phyloP scores from a whole-genome alignment of 2,329 filamentous ascomycete species.

The Talaromyces sp. region DNA sequence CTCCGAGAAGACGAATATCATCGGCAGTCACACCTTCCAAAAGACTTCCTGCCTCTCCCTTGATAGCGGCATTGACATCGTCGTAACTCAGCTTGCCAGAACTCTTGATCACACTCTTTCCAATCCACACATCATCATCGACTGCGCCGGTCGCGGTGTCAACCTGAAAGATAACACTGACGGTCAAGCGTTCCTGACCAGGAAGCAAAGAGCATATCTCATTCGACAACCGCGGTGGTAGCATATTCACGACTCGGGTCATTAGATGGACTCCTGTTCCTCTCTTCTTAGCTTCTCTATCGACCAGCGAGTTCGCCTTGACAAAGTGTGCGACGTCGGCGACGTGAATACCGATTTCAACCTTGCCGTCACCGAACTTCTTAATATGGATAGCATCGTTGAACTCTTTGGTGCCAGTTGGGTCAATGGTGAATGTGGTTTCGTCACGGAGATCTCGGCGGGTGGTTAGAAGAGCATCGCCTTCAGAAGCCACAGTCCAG shows the following conservation, averaged over 20 bases:
- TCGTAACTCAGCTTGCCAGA: slow-evolving; percentile 78
- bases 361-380: slow-evolving; percentile 73
- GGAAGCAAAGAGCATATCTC: slow-evolving; percentile 86
- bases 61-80: slow-evolving; percentile 79
- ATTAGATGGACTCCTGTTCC: slow-evolving; percentile 93
- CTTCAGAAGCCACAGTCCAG: slow-evolving; percentile 82
- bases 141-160: slow-evolving; percentile 76
- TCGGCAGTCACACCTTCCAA: slow-evolving; percentile 66
- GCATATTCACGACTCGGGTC: slow-evolving; percentile 81
- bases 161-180: slow-evolving; percentile 91
- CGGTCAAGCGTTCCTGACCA: slow-evolving; percentile 82
- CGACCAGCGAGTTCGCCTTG: slow-evolving; percentile 90
- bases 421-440: slow-evolving; percentile 86
- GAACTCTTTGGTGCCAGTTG: slow-evolving; percentile 80
- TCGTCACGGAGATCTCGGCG: slow-evolving; percentile 90
- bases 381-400: slow-evolving; percentile 94
- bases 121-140: slow-evolving; percentile 89
- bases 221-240: slow-evolving; percentile 78
- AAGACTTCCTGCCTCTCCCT: slow-evolving; percentile 59
- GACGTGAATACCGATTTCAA: slow-evolving; percentile 94
- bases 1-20: slow-evolving; percentile 53
- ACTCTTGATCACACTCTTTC: slow-evolving; percentile 91
- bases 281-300: slow-evolving; percentile 96
- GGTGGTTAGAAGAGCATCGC: slow-evolving; percentile 66
- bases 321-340: slow-evolving; percentile 95